Base-by-base conservation (phyloP, 1,139 yeast genomes). In the Taphrina populina region DNA sequence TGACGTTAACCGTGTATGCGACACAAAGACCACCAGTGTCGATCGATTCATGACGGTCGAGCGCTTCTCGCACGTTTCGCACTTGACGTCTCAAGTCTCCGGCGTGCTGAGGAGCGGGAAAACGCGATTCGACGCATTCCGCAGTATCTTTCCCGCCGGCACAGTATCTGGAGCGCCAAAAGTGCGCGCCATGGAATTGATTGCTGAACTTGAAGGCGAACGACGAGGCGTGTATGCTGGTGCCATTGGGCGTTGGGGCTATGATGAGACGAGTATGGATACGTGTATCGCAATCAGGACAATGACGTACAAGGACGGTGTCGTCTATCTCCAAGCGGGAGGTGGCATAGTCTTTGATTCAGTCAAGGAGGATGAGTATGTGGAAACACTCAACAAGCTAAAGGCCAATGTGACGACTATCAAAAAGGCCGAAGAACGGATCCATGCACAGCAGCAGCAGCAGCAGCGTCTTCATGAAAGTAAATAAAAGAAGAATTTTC, bases 161-260 rank as follows among this genome's bases (percentile, higher is more conserved):
- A 92, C 98, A 1, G 97, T 92, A 11, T 84, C 95, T 60, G 98
- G 98, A 36, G 97, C 98, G 1, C 98, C 98, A 57, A 92, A 92
- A 71, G 95, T 92, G 47, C 81, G 81, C 63, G 98, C 98, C 7
- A 92, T 92, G 98, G 95, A 90, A 70, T 76, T 92, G 52, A 88
- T 92, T 66, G 84, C 85, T 26, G 95, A 87, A 67, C 74, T 92
- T 53, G 98, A 92, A 68, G 77, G 80, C 62, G 97, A 92, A 67
- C 87, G 88, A 67, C 78, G 98, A 66, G 98, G 98, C 40, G 90
- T 90, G 11, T 92, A 92, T 67, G 98, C 98, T 1, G 98, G 98
- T 61, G 98, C 98, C 0, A 96, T 92, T n/a, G 98, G 98, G 8
- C 85, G 86, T 69, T 92, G 96, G 96, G 90, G 95, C 1, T 92